Percentiles rank a stretch among this genome's conserved stretches.
phyloP scores from a whole-genome alignment of 805 yeast genomes.

The Jamesozyma gamospora region DNA sequence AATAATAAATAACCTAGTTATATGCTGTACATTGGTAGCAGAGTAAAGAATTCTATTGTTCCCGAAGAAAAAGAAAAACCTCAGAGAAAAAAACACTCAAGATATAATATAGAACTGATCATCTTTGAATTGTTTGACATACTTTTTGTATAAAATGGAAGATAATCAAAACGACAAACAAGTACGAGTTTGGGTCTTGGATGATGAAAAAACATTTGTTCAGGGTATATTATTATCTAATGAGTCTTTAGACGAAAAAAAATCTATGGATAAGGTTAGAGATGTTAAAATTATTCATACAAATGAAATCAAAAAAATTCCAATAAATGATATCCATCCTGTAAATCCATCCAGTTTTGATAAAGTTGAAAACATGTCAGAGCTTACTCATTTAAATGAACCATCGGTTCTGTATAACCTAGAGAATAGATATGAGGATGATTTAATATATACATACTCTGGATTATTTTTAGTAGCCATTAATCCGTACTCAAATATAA shows the following conservation, averaged over 20 bases:
- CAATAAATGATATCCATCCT: conserved; percentile 32
- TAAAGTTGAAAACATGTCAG: conserved; percentile 90
- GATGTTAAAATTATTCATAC: conserved; percentile 11
- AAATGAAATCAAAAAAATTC: conserved; percentile 10
- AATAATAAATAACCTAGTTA: too few relatives aligned
- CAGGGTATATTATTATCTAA: conserved; percentile 19
- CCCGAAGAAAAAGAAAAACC: too few relatives aligned
- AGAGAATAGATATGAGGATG: conserved; percentile 63
- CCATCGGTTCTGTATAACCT: conserved; percentile 89
- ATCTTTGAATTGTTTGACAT: too few relatives aligned
- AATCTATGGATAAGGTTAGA: conserved; percentile 12
- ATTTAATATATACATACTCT: conserved; percentile 82
- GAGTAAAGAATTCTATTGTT: too few relatives aligned
- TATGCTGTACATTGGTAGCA: too few relatives aligned
- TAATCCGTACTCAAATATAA: conserved; percentile 74
- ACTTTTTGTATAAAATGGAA: neutral
- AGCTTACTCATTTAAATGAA: conserved; percentile 84
- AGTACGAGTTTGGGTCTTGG: conserved; percentile 26
- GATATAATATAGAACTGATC: too few relatives aligned
- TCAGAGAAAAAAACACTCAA: too few relatives aligned
- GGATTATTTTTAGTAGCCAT: conserved; percentile 93
- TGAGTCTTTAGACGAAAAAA: conserved; percentile 15
- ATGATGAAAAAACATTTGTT: conserved; percentile 19
- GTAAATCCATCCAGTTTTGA: conserved; percentile 86
- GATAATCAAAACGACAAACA: neutral